These are phyloP conservation scores for Tolypocladium inflatum DNA, from an alignment of 2,329 filamentous ascomycete species.

Conservation along the genomic window DNA sequence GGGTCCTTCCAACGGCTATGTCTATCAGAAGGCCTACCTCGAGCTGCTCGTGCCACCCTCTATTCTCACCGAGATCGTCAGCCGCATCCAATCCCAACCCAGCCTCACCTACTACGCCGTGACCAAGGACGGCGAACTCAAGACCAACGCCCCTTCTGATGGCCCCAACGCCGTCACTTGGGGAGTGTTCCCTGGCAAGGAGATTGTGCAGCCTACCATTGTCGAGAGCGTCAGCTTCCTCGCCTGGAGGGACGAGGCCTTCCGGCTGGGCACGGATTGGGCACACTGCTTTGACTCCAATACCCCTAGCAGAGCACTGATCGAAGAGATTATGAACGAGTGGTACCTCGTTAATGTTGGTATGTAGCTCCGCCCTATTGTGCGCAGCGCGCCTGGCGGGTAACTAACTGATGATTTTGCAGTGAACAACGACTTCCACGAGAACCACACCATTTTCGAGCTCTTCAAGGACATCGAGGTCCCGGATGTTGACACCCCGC, in stretches of 20 bases:
- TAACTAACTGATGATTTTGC: not conserved
- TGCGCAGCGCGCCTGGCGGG: not conserved
- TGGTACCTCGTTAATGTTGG: conserved; percentile 96
- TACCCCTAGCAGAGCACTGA: conserved; percentile 68
- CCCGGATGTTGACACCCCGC: conserved; percentile 45
- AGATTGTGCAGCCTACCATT: conserved; percentile 99
- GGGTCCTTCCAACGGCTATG: conserved; percentile 91
- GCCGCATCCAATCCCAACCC: conserved; percentile 65
- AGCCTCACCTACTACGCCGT: conserved; percentile 93
- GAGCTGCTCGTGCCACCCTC: conserved; percentile 81
- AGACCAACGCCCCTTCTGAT: conserved; percentile 75
- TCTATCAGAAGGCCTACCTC: conserved; percentile 96
- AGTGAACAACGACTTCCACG: conserved; percentile 98
- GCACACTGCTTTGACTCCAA: conserved; percentile 75
- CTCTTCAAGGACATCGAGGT: conserved; percentile 72
- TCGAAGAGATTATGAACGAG: conserved; percentile 74
- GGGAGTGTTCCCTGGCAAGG: conserved; percentile 97
- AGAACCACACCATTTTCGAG: conserved; percentile 70
- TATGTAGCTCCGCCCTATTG: conserved; percentile 32
- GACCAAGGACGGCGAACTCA: conserved; percentile 70
- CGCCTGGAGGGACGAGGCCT: conserved; percentile 98
- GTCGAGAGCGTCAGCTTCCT: conserved; percentile 96
- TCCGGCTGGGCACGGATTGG: conserved; percentile 87
- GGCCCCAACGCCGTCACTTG: conserved; percentile 97
- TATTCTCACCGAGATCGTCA: conserved; percentile 66